phyloP scores from a whole-genome alignment of 2,329 filamentous ascomycete genomes.

The Fusarium sulawesiense region DNA sequence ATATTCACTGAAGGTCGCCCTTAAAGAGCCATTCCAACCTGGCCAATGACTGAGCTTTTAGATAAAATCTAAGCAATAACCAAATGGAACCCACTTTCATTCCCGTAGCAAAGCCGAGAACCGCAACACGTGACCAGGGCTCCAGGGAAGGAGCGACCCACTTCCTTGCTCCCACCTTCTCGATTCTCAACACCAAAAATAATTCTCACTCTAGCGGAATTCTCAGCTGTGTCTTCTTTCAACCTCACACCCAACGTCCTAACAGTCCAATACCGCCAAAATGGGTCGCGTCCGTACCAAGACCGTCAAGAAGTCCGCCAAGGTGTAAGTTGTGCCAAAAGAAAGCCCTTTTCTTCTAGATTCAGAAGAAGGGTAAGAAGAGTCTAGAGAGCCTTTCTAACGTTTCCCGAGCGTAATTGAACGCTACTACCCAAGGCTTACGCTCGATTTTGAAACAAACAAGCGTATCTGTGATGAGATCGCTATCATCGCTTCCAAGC shows the following conservation, averaged over 20 bases:
- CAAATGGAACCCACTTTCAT: not conserved
- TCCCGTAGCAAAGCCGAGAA: not conserved
- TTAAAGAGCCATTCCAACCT: not conserved
- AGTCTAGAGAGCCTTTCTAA: too few relatives aligned
- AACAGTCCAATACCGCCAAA: constrained; percentile 64
- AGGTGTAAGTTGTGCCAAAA: constrained; percentile 67
- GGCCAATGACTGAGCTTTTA: not conserved
- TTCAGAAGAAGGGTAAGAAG: too few relatives aligned
- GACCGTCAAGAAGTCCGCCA: constrained; percentile 84
- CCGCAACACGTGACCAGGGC: constrained; percentile 35
- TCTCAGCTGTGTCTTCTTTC: constrained; percentile 45
- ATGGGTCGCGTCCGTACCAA: constrained; percentile 79
- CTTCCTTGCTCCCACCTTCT: constrained; percentile 2
- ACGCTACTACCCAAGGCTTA: constrained; percentile 97
- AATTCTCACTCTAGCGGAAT: constrained; percentile 41
- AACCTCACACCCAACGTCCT: constrained; percentile 51
- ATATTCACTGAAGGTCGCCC: not conserved
- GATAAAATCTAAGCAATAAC: not conserved
- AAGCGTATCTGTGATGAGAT: constrained; percentile 99
- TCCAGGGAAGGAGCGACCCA: constrained; percentile 43
- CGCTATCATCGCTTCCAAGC: constrained; percentile 98
- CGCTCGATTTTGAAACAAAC: constrained; percentile 99
- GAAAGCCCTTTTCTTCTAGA: not conserved
- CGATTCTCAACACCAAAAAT: constrained; percentile 46
- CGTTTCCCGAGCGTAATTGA: constrained; percentile 56